Conservation (phyloP, 176 grass and related monocot species). For the Canna indica region DNA sequence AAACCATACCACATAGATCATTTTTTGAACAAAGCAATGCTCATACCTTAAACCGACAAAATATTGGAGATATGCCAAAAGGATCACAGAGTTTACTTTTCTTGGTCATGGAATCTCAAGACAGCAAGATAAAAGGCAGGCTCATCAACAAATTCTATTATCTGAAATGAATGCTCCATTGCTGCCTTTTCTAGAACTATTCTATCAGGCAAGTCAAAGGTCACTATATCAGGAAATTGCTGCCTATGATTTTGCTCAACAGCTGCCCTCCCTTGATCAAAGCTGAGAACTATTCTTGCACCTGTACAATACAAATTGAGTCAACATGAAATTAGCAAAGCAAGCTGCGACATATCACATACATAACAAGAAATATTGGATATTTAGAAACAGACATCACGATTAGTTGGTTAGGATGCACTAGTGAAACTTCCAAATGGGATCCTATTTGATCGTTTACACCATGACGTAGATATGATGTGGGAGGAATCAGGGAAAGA, state of each 20-base stretch:
- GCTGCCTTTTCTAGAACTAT: conserved; percentile 47
- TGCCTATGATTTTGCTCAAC: conserved; percentile 50
- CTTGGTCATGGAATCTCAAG: background rate
- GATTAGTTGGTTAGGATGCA: background rate
- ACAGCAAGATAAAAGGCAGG: conserved; percentile 34
- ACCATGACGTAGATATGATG: too few relatives aligned
- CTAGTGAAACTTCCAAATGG: background rate
- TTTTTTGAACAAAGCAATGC: background rate
- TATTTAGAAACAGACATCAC: background rate
- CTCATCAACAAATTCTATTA: conserved; percentile 63
- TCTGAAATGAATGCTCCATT: conserved; percentile 37
- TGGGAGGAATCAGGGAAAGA: too few relatives aligned
- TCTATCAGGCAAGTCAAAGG: conserved; percentile 46
- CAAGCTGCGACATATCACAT: background rate
- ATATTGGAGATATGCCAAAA: background rate
- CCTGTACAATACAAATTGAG: conserved; percentile 25
- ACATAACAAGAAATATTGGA: background rate
- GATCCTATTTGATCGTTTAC: too few relatives aligned
- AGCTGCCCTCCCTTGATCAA: conserved; percentile 61
- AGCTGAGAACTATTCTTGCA: conserved; percentile 65
- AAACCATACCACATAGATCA: background rate
- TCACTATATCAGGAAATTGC: conserved; percentile 49
- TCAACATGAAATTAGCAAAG: background rate
- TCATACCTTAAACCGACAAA: background rate
- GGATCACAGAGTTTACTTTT: background rate